Conservation (phyloP, 2,329 filamentous ascomycete species). For the Microsporum ferrugineum region DNA sequence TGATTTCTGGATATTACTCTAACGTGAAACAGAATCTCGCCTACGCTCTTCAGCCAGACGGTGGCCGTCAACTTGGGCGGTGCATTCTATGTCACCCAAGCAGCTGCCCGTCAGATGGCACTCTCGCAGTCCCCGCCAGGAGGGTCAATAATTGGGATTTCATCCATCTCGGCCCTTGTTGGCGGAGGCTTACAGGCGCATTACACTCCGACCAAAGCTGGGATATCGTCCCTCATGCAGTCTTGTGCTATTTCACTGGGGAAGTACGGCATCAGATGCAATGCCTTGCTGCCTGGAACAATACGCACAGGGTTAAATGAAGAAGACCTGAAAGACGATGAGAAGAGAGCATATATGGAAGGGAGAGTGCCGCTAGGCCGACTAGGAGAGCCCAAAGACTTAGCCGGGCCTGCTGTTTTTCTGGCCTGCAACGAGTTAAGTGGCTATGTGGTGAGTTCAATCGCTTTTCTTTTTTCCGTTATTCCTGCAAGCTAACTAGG, state of each 20-base stretch:
- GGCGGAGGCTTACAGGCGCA: constrained; percentile 70
- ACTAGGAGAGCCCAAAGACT: constrained; percentile 58
- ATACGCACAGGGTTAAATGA: constrained; percentile 78
- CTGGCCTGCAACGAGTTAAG: constrained; percentile 68
- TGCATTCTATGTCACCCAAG: constrained; percentile 79
- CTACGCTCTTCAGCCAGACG: constrained; percentile 59
- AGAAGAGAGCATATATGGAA: constrained; percentile 68
- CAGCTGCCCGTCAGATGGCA: constrained; percentile 74
- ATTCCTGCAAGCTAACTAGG: not conserved
- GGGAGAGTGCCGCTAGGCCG: constrained; percentile 66
- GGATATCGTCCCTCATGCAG: constrained; percentile 70
- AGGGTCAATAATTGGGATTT: constrained; percentile 56
- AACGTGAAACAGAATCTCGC: constrained; percentile 43
- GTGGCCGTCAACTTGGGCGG: constrained; percentile 73
- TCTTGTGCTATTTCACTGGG: constrained; percentile 69
- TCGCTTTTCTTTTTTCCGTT: not conserved
- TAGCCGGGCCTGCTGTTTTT: constrained; percentile 77
- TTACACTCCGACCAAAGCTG: constrained; percentile 83
- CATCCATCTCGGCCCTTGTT: constrained; percentile 32
- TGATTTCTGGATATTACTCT: constrained; percentile 5
- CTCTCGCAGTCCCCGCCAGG: constrained; percentile 56
- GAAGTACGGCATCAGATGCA: constrained; percentile 64
- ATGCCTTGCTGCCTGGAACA: constrained; percentile 72
- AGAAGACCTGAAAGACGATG: constrained; percentile 61
- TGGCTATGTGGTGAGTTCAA: constrained; percentile 52